Conservation (phyloP, 345 rosid species). For the Excoecaria agallocha region DNA sequence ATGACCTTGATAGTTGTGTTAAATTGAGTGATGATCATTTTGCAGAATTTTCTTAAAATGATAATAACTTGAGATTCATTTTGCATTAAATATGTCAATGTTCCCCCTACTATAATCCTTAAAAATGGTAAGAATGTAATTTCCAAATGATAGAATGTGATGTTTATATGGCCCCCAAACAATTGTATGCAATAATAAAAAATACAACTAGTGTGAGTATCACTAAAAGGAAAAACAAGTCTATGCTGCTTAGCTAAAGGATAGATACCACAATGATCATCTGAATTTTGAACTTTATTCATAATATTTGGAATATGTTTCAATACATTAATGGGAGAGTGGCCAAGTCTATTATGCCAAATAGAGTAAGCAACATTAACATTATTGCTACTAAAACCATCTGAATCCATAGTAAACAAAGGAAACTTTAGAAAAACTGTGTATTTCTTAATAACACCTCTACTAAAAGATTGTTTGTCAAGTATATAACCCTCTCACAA, state of each 20-base stretch:
- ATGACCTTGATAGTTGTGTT: too few species aligned
- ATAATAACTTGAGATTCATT: too few species aligned
- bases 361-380: neutral
- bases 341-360: neutral
- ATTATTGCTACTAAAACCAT: too few species aligned
- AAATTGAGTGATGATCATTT: neutral
- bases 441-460: too few species aligned
- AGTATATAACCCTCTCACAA: neutral
- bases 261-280: too few species aligned
- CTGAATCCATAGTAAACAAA: too few species aligned
- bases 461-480: neutral
- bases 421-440: too few species aligned
- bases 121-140: neutral
- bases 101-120: neutral
- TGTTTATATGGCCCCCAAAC: neutral
- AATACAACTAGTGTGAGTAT: neutral
- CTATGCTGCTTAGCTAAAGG: neutral
- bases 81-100: neutral
- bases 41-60: too few species aligned
- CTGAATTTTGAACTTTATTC: too few species aligned
- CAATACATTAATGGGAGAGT: too few species aligned
- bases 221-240: too few species aligned
- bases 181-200: neutral
- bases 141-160: accelerated
- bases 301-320: neutral